Evolutionary conservation across 1,284 basidiomycete species (phyloP), one percentile per base, ranked within the genome.

Genomic region (Mycosarcoma mackinlayi): DNA sequence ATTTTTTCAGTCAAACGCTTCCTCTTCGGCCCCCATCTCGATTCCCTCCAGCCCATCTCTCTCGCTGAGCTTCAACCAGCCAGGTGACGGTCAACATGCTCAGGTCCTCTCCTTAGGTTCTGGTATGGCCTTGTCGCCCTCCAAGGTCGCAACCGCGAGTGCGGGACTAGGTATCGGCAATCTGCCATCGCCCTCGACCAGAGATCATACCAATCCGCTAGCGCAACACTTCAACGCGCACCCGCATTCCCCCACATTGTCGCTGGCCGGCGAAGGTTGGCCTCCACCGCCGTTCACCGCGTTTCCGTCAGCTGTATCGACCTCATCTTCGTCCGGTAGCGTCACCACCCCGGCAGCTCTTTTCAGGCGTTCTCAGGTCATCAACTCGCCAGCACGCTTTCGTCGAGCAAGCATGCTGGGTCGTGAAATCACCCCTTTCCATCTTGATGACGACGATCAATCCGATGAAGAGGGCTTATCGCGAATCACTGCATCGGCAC

Each of bases 341-440:
- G 50, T 46, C 33, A 41, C 50, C 2, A 54, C 60, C 3, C 34
- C 61, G 10, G 52, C 61, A n/a, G 56, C 46, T 1, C 30, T 71
- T 42, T 35, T 65, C 7, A 38, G 68, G 27, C 45, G 67, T 4
- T 38, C 42, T 1, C 67, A 33, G n/a, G 61, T 44, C 4, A 66
- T 66, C 51, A 51, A 49, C 50, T 65, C 68, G 34, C 63, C 62
- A 11, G 67, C 62, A 2, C 62, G 72, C 6, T 67, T 73, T 39
- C 58, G 75, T 14, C 31, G 75, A 37, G 66, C 66, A 33, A 73
- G 70, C 50, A 75, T 75, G 73, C 46, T 77, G 8, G 75, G 75
- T 14, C 38, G 66, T 14, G 75, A 77, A 31, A 64, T 77, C 51
- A 69, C 68, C 1, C 67, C 71, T 1, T 73, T 68, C 24, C 53